Base-by-base conservation (phyloP, 2,329 filamentous ascomycete species). In the Colletotrichum ledebouriae region DNA sequence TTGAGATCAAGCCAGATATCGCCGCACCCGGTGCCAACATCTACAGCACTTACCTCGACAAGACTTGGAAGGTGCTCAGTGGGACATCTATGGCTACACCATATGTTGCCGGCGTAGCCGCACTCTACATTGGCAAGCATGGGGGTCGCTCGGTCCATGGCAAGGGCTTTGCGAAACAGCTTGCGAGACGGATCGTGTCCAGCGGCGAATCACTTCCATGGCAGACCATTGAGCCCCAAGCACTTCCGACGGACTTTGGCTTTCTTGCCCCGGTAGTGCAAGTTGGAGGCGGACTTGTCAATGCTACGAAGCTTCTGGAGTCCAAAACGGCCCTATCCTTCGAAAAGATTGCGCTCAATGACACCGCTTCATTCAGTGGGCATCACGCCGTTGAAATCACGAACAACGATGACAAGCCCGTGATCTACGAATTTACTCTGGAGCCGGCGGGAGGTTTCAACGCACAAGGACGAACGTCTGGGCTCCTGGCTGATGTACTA, bases 41-140 rank as follows among this genome's bases (percentile, higher is more conserved):
- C 67, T 77, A 83, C 59, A 82, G 81, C 22, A 84, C 82, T 2
- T 84, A 80, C 66, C 80, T 80, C 15, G 55, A 63, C 13, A 72
- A 78, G 39, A 73, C 72, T 3, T 77, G 75, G 42, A 78, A 78
- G 13, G 77, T 85, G 2, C 75, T 83, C 29, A 81, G 78, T 47
- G 84, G 84, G 29, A 86, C 84, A 2, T 83, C 80, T 6, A 85
- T 86, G 84, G 81, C 83, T 5, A 79, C 78, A 15, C 83, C 83
- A 2, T 83, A 83, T 62, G 75, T 83, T 12, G 82, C 82, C 15
- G 83, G 82, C 29, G 75, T 81, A 10, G 78, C 79, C 3, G 79
- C 79, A n/a, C 76, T 81, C 10, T 81, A 79, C 59, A 74, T 80
- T 39, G 72, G 76, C 10, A 74, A 75, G 34, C 71, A 73, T 39